A percentile compares a stretch with the other conserved stretches of the same genome.
Conservation (phyloP, 495 filamentous ascomycete genomes). For the Penicillium longicatenatum region DNA sequence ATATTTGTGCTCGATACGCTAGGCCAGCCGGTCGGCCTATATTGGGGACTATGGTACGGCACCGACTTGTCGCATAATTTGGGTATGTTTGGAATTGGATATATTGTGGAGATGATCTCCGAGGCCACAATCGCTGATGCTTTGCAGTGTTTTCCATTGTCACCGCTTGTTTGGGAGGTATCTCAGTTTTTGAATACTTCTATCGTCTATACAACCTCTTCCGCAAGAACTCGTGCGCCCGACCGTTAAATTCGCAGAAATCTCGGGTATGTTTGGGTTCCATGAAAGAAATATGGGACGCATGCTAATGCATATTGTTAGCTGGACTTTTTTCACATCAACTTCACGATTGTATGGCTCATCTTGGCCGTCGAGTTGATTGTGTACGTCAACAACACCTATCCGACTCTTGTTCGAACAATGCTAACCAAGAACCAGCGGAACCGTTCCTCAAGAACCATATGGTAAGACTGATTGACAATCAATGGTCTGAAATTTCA, state of each 20-base stretch:
- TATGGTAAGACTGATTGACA: slow-evolving; percentile 31
- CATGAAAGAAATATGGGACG: not conserved
- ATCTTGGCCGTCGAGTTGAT: slow-evolving; percentile 56
- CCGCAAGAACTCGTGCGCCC: slow-evolving; percentile 50
- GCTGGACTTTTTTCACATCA: slow-evolving; percentile 66
- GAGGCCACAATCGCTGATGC: slow-evolving; percentile 7
- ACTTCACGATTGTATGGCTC: slow-evolving; percentile 56
- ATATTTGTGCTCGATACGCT: slow-evolving; percentile 57
- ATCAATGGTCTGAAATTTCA: slow-evolving; percentile 18
- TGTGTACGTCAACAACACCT: slow-evolving; percentile 37
- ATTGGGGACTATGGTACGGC: slow-evolving; percentile 59
- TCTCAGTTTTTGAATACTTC: slow-evolving; percentile 63
- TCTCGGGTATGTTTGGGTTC: slow-evolving; percentile 39
- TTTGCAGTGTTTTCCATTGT: slow-evolving; percentile 58
- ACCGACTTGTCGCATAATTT: slow-evolving; percentile 57
- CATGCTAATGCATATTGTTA: slow-evolving; percentile 21
- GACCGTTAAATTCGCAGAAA: slow-evolving; percentile 54
- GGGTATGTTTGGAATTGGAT: slow-evolving; percentile 35
- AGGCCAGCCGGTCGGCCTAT: slow-evolving; percentile 56
- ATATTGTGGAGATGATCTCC: not conserved
- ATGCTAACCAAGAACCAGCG: slow-evolving; percentile 35
- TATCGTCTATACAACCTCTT: slow-evolving; percentile 48
- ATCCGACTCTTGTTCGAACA: not conserved
- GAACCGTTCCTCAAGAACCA: slow-evolving; percentile 42
- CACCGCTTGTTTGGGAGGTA: slow-evolving; percentile 56